Evolutionary conservation across 768 basidiomycete species (phyloP).

Genomic region (Tricholoma sp.): DNA sequence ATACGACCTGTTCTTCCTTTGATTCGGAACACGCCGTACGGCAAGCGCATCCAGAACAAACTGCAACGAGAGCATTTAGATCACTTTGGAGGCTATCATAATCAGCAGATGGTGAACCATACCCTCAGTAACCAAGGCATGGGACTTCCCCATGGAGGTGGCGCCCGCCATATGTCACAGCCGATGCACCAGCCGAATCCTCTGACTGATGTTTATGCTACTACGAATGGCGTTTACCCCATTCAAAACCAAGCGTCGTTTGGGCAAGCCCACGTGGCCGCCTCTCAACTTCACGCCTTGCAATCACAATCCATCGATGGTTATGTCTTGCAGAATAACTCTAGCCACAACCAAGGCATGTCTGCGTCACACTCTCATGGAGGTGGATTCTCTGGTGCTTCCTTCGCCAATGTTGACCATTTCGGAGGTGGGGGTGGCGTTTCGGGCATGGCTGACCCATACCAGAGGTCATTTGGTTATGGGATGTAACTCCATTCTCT

Average conservation of each 20-base stretch:
- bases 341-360: conserved; percentile 58
- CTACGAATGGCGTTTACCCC: conserved; percentile 58
- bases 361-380: conserved; percentile 54
- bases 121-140: conserved; percentile 54
- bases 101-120: conserved; percentile 55
- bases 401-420: conserved; percentile 41
- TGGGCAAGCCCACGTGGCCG: conserved; percentile 48
- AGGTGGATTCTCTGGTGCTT: conserved; percentile 53
- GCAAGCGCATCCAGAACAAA: conserved; percentile 98
- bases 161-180: conserved; percentile 54
- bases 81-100: conserved; percentile 53
- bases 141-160: conserved; percentile 30
- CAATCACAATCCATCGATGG: conserved; percentile 74
- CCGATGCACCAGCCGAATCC: conserved; percentile 46
- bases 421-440: conserved; percentile 55
- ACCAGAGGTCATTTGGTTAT: conserved; percentile 65
- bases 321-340: conserved; percentile 74
- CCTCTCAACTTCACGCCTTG: conserved; percentile 50
- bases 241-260: conserved; percentile 51
- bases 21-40: conserved; percentile 98
- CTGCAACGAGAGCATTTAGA: conserved; percentile 91
- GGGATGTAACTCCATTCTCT: conserved; percentile 56
- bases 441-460: conserved; percentile 61
- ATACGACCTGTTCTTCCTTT: conserved; percentile 98
- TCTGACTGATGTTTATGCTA: conserved; percentile 61